Evolutionary conservation across 1,284 basidiomycete species (phyloP), one percentile per base, ranked within the genome.

Genomic region (Moesziomyces parantarcticus): DNA sequence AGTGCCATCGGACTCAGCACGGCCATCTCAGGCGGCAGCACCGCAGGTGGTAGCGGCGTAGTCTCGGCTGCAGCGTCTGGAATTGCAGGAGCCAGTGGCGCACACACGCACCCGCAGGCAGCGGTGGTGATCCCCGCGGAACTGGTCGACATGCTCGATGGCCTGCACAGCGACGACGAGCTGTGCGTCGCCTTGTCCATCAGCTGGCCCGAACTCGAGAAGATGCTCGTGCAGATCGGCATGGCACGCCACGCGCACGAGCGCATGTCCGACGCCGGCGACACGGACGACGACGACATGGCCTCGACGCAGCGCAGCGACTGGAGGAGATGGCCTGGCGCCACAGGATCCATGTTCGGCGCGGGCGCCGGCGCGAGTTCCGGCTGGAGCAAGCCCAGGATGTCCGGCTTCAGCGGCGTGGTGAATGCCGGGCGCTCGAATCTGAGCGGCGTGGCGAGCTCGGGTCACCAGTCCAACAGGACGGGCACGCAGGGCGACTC

Each of bases 121-220:
- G 18, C 42, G 3, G 23, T 48, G 10, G 29, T 41, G 5, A 55
- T 82, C 14, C 79, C 83, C 0, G 42, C 76, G 6, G 90, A 90
- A 25, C 79, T 97, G 40, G 79, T 89, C 22, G 76, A 86, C 5
- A 84, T 92, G 58, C 86, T 97, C 13, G 91, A 97, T 78, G 94
- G 94, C 5, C 90, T 91, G 60, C 93, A 94, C 84, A 92, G 94
- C 83, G 91, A 93, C 2, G 95, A 97, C 83, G 94, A 97, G 84
- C 86, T 97, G 48, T 92, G 92, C 64, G 91, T 92, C 20, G 87
- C 83, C 50, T 94, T 94, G 77, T 90, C 92, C 71, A 89, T 91
- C 56, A 90, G 91, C 6, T 96, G 94, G 94, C 89, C 90, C 5
- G 86, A 91, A 64, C 86, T 97, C 54, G 90, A 93, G 79, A 88